Evolutionary conservation across 73 alveolate genomes (phyloP).

Genomic region (Symbiodinium pilosum): DNA sequence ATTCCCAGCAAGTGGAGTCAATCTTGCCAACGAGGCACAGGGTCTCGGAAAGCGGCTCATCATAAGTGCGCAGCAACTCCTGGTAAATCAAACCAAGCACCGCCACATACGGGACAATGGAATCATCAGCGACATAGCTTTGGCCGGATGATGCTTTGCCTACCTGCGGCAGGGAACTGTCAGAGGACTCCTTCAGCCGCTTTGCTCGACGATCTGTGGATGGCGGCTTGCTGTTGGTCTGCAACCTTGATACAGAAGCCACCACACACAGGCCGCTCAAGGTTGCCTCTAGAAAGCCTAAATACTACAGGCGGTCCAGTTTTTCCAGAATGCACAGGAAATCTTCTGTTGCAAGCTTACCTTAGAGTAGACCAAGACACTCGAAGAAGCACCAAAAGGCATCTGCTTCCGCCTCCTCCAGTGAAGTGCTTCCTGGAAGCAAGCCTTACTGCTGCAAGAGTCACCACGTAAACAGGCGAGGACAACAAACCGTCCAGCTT

Average conservation of each 20-base stretch:
- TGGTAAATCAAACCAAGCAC: not conserved
- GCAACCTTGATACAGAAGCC: not conserved
- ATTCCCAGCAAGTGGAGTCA: too few species aligned
- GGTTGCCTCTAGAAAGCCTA: not conserved
- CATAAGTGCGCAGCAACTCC: conserved; percentile 7
- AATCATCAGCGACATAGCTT: too few species aligned
- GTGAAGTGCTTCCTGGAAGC: conserved; percentile 33
- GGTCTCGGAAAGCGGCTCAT: not conserved
- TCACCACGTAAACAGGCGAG: too few species aligned
- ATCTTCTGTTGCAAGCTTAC: too few species aligned
- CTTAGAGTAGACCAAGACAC: not conserved
- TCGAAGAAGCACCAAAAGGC: conserved; percentile 90
- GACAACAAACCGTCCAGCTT: too few species aligned
- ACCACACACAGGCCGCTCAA: not conserved
- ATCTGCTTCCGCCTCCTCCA: conserved; percentile 88
- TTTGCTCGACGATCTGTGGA: not conserved
- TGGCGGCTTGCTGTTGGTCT: not conserved
- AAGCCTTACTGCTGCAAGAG: not conserved
- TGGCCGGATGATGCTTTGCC: too few species aligned
- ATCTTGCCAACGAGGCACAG: not conserved
- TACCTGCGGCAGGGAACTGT: too few species aligned
- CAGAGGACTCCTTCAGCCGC: not conserved
- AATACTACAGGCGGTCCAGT: too few species aligned
- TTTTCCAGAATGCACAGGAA: too few species aligned
- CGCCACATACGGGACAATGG: too few species aligned